Evolutionary conservation across 1,139 yeast genomes (phyloP).

Genomic region (Pichia sp.): DNA sequence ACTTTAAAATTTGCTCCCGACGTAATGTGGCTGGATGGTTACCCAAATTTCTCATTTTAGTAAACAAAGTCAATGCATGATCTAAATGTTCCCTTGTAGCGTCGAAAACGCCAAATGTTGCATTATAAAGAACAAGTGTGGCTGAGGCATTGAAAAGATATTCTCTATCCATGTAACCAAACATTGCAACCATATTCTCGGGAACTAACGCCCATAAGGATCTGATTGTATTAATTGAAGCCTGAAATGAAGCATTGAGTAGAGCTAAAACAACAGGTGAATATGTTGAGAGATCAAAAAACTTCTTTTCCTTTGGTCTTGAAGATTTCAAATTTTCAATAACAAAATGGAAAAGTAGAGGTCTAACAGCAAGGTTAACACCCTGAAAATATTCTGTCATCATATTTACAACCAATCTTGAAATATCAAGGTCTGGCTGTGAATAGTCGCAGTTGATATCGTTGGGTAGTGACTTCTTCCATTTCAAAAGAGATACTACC

Average conservation of each 20-base stretch:
- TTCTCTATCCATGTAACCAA: constrained; percentile 88
- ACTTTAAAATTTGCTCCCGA: constrained; percentile 60
- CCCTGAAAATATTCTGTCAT: constrained; percentile 88
- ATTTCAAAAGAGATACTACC: constrained; percentile 59
- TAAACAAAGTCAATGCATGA: constrained; percentile 62
- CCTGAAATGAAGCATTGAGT: constrained; percentile 75
- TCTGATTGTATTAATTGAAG: constrained; percentile 71
- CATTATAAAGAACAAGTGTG: constrained; percentile 65
- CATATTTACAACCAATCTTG: constrained; percentile 65
- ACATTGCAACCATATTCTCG: constrained; percentile 71
- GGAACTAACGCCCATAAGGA: constrained; percentile 67
- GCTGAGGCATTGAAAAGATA: constrained; percentile 76
- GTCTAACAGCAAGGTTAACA: constrained; percentile 74
- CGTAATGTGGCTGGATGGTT: constrained; percentile 73
- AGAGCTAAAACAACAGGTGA: constrained; percentile 63
- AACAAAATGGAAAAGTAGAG: constrained; percentile 72
- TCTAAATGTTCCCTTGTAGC: constrained; percentile 67
- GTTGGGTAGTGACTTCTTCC: constrained; percentile 63
- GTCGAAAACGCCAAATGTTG: constrained; percentile 78
- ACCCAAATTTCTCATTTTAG: constrained; percentile 68
- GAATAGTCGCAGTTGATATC: constrained; percentile 60
- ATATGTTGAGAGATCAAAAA: constrained; percentile 57
- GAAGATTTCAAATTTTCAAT: constrained; percentile 51
- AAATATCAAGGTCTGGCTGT: constrained; percentile 45
- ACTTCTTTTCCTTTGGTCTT: constrained; percentile 35